Evolutionary conservation across 2,329 filamentous ascomycete genomes (phyloP), one percentile per base, ranked within the genome.

Genomic region (Coccinonectria pachysandricola): DNA sequence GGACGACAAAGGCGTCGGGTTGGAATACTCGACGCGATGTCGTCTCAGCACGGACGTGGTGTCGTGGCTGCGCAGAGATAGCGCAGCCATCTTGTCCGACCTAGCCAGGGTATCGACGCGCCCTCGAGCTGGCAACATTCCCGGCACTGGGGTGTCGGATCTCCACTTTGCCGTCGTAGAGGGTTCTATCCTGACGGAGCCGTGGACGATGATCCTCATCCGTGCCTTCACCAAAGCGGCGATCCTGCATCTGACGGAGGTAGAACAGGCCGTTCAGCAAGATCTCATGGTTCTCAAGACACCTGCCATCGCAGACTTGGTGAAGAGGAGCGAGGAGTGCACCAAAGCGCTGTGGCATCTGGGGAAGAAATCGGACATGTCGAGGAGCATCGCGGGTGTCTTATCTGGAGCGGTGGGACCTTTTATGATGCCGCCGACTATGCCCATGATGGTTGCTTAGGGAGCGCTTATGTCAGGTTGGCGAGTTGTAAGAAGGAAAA

Each of bases 191-290:
- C 42, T 75, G 29, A 71, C 68, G 1, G 70, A 75, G 36, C 71
- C 71, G 3, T 75, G 70, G 70, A 71, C 68, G 2, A 61, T 64
- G 19, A 60, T 73, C 3, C 47, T 73, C 15, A 62, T 71, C 21
- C 54, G 65, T 14, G 60, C 60, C 0, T 73, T 73, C 31, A 57
- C 62, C 13, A 65, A 60, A 39, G 62, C 66, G 1, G 60, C 49
- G 3, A 40, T 53, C 4, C 30, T 52, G 10, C 46, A 56, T 12
- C 37, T 71, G 5, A 50, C 58, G 6, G 49, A 48, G 16, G 45
- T 40, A 3, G 48, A 53, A 14, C 37, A 48, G 29, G 35, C 39
- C 21, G 38, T 40, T 17, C 36, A 39, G 14, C 44, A 45, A 12
- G 50, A 54, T 7, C 35, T 27, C 3, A 24, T 26, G 13, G 31